Percentiles rank a stretch among this genome's conserved stretches.
Conservation (phyloP, 106 monocot species). For the Ottelia alismoides region DNA sequence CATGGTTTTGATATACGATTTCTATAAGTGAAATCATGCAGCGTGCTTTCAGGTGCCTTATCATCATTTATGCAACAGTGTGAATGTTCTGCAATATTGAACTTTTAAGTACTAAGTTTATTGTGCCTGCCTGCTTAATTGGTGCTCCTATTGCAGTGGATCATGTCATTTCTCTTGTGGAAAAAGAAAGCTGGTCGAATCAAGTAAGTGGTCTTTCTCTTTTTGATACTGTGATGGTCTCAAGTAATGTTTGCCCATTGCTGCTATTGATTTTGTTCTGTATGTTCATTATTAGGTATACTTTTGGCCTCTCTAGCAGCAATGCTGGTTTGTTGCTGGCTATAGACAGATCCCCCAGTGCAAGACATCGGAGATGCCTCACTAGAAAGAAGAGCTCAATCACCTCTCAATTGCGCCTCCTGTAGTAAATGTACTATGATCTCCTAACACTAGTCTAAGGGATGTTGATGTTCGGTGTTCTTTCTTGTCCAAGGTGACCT, state of each 20-base stretch:
- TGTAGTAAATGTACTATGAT: no score
- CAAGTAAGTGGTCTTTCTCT: no score
- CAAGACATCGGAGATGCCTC: conserved; percentile 5
- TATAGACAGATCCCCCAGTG: conserved; percentile 6
- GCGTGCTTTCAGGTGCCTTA: not conserved
- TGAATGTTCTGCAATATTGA: no score
- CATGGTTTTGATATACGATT: no score
- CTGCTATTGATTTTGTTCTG: not conserved
- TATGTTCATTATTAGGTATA: conserved; percentile 7
- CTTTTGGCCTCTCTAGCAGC: conserved; percentile 8
- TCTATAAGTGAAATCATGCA: not conserved
- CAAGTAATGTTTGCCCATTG: not conserved
- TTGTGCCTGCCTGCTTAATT: no score
- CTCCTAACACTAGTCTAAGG: no score
- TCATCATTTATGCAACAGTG: not conserved
- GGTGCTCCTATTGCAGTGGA: no score
- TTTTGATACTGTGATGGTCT: no score
- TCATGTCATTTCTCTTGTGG: conserved; percentile 17
- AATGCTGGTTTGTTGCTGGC: conserved; percentile 9
- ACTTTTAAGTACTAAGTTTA: no score
- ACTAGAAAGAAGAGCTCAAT: conserved; percentile 8
- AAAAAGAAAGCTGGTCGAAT: conserved; percentile 7
- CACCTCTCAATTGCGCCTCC: no score
- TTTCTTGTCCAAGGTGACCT: no score
- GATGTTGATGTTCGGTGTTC: no score